Base-by-base conservation (phyloP, 2,329 filamentous ascomycete genomes). In the Plenodomus tracheiphilus region DNA sequence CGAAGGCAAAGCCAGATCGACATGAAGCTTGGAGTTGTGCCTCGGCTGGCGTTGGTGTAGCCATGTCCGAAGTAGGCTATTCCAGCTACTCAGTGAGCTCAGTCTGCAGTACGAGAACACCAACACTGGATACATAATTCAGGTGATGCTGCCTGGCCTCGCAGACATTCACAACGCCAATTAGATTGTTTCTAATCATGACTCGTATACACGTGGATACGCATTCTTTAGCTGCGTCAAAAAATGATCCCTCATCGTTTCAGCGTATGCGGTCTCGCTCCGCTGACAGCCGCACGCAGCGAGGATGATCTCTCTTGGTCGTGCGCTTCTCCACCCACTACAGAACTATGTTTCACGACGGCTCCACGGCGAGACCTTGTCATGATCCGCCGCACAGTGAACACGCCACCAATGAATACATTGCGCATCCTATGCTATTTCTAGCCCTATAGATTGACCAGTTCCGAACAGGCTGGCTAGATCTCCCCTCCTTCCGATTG, bases 391-490 rank as follows among this genome's bases (percentile, higher is more conserved):
- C 38, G 39, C 49, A 41, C 45, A 47, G 36, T 49, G 58, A 41
- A 54, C 47, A 46, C 37, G 41, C 44, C 41, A 49, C 46, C 47
- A 47, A 38, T 43, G 39, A 40, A 30, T 46, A 45, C 30, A 46
- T 17, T 44, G 43, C 52, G 39, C 46, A 45, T 39, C 38, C 43
- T 44, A 43, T 46, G 47, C 53, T 61, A 60, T 57, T 59, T 54
- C 40, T 55, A 55, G 56, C 25, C 25, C 20, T 37, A 13, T 43
- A 19, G 21, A 17, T 43, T 49, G 46, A 48, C 54, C 53, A 40
- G 41, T 40, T 43, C 49, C 51, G 43, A 47, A 28, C 28, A 41
- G 42, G 50, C 53, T 50, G 44, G 47, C 49, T 47, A 52, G 37
- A 39, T 35, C 46, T 34, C 46, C 48, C 55, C 54, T 54, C 55